Base-by-base conservation (phyloP, 164 flowering plant genomes). In the Euptelea pleiosperma region DNA sequence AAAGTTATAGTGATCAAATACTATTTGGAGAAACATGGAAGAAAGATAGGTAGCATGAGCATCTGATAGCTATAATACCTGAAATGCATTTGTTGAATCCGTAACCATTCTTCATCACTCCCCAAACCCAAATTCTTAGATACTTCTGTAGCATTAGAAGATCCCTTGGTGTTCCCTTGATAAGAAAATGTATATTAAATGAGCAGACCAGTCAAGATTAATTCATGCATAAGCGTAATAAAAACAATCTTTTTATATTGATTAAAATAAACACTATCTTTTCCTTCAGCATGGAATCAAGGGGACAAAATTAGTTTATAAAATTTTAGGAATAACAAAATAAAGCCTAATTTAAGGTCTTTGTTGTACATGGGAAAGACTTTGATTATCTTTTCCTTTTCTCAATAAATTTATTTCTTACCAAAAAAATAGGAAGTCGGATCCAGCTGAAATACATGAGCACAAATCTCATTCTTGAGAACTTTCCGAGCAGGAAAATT, bases 61-160 rank as follows among this genome's bases (percentile, higher is more conserved):
- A 60, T 30, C 10, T 35, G 8, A 26, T 11, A 35, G 44, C 37
- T 35, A 15, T 16, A 61, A 29, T 75, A 91, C 96, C 97, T 89
- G 44, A 59, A 65, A 26, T 84, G 84, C 83, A 86, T 74, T 65
- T 77, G 72, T 70, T 85, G 86, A 64, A 89, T 76, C 37, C 47
- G 57, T 33, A 25, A 36, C 98, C 98, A 92, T 24, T 79, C 86
- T 45, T 81, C 77, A 75, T 87, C 87, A 18, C 7, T 61, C 55
- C 73, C 84, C 11, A 6, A 55, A 41, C 69, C 68, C 9, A 37
- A 48, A 52, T 45, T 55, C 35, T 52, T 60, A n/a, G 69, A 52
- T 60, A 63, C 69, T 55, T 75, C 73, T 46, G 52, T 56, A 51
- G 25, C 57, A 64, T 72, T 74, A 25, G 72, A 41, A 43, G 68